A percentile compares a stretch with the other conserved stretches of the same genome.
Conservation (phyloP, 1,284 basidiomycete genomes). For the Puccinia triticina region DNA sequence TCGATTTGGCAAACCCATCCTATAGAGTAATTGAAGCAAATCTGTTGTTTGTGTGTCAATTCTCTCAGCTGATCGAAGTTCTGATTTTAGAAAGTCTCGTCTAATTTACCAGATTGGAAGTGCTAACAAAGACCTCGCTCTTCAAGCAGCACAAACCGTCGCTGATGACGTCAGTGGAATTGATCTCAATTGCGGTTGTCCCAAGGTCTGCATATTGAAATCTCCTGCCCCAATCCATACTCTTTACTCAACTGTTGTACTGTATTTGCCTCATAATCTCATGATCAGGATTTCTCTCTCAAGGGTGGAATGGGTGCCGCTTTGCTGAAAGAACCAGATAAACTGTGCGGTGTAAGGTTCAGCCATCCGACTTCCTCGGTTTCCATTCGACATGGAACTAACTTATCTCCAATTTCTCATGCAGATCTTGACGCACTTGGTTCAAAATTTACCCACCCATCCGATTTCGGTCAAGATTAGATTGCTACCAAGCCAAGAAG, state of each 20-base stretch:
- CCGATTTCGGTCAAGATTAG: constrained; percentile 91
- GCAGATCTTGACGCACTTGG: constrained; percentile 76
- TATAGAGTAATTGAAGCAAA: constrained; percentile 72
- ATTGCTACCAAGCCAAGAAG: constrained; percentile 79
- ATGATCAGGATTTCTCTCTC: constrained; percentile 93
- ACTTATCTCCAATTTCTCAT: not conserved
- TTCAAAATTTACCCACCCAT: constrained; percentile 74
- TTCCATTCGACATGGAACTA: not conserved
- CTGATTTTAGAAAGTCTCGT: constrained; percentile 53
- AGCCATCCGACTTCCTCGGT: not conserved
- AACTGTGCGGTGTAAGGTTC: constrained; percentile 68
- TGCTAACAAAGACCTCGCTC: constrained; percentile 82
- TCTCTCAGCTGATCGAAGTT: not conserved
- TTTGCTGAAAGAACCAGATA: constrained; percentile 84
- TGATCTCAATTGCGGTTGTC: constrained; percentile 81
- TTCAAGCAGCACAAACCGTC: constrained; percentile 83
- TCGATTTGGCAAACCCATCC: constrained; percentile 92
- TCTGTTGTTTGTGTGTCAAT: constrained; percentile 18
- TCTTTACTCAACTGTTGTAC: not conserved
- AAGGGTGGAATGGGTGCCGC: constrained; percentile 96
- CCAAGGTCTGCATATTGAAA: constrained; percentile 53
- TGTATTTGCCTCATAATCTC: constrained; percentile 65
- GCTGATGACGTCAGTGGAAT: constrained; percentile 88
- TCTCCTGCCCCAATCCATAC: not conserved
- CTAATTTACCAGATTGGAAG: constrained; percentile 78